Conservation (phyloP, 164 flowering plant genomes). For the Buxus sempervirens region DNA sequence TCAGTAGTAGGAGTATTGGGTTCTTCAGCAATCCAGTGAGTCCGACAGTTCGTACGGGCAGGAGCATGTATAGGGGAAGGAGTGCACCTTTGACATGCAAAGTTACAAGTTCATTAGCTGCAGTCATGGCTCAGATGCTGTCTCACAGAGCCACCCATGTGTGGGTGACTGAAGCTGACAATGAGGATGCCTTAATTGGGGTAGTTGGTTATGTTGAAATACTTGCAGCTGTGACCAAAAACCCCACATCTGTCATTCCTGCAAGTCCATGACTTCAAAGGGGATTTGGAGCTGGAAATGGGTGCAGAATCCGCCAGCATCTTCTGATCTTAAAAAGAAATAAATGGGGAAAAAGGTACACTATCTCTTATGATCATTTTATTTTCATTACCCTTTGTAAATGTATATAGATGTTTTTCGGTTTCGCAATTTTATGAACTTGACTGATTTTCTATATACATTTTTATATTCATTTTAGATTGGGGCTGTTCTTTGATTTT, state of each 20-base stretch:
- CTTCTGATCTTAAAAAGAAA: no score
- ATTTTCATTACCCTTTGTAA: no score
- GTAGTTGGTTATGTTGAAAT: conserved; percentile 83
- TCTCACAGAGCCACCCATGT: conserved; percentile 92
- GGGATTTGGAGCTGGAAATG: not conserved
- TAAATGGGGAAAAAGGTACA: no score
- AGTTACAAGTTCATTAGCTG: conserved; percentile 78
- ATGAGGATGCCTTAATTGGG: conserved; percentile 74
- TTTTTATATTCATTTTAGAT: no score
- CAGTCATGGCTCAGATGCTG: conserved; percentile 98
- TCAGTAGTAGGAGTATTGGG: conserved; percentile 82
- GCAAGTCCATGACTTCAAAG: conserved; percentile 15
- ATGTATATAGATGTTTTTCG: no score
- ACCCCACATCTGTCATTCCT: conserved; percentile 26
- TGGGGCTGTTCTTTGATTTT: no score
- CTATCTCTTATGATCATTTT: no score
- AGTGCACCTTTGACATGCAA: conserved; percentile 88
- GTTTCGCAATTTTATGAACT: no score
- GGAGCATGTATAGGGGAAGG: conserved; percentile 89
- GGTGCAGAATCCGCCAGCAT: not conserved
- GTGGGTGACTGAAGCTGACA: conserved; percentile 84
- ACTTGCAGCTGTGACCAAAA: conserved; percentile 64
- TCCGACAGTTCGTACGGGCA: conserved; percentile 35
- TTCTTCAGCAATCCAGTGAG: conserved; percentile 50
- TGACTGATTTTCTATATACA: no score